Base-by-base conservation (phyloP, 768 basidiomycete genomes). In the Collybia sp. region DNA sequence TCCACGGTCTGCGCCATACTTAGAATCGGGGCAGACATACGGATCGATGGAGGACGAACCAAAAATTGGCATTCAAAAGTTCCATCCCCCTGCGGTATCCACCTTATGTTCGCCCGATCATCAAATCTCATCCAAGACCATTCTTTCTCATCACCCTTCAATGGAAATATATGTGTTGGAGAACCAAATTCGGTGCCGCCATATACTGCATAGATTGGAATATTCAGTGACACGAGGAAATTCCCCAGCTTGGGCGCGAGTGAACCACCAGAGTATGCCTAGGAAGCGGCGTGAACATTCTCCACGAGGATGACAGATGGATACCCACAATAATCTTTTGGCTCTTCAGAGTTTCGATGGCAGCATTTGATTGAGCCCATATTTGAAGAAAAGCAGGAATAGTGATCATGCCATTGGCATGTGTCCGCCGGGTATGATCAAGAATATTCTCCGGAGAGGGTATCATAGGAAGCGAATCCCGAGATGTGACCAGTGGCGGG, bases 51-150 rank as follows among this genome's bases (percentile, higher is more conserved):
- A 18, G 6, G 18, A 45, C 57, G 16, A 35, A 73, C 72, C 53
- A 72, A 41, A n/a, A 69, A 46, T 36, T 71, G 68, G n/a, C 58
- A 63, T 42, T 70, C 69, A 32, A 53, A 68, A 1, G 60, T 66
- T 2, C 54, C 62, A 9, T 68, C 66, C 0, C 49, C 64, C 30
- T 65, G 65, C 1, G 58, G 41, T 0, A 53, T 52, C 66, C 68
- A 68, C 6, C 62, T 45, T 9, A 63, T 40, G 1, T 45, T 49
- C 10, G 52, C 43, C 6, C 44, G 45, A 1, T 61, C 55, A 5
- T 54, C 49, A 19, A 63, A 59, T n/a, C 57, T 54, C 1, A 61
- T n/a, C 57, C 57, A 69, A 4, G 54, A 57, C 67, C 67, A 71
- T 1, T 60, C 50, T 1, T 36, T 38, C 20, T 19, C 30, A 18